phyloP scores from a whole-genome alignment of 23 red algal species.

The Gracilariopsis chorda region DNA sequence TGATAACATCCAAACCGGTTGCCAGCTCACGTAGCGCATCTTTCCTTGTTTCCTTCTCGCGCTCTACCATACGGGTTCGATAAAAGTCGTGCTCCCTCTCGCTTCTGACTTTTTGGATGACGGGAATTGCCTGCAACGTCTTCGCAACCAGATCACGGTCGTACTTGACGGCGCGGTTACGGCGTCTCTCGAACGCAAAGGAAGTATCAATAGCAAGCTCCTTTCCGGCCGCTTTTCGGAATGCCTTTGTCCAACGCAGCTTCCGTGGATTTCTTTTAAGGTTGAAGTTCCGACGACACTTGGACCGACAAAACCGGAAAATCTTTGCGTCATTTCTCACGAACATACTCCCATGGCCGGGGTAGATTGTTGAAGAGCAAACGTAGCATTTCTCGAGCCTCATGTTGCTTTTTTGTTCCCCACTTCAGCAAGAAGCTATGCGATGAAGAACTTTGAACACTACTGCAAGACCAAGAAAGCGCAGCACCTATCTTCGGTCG shows the following conservation, averaged over 20 bases:
- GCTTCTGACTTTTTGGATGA: constrained; percentile 65
- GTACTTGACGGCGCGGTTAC: constrained; percentile 82
- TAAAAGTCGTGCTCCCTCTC: constrained; percentile 68
- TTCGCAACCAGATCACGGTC: constrained; percentile 80
- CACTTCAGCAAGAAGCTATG: too few species aligned
- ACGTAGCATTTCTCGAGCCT: constrained; percentile 98
- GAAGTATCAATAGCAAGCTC: constrained; percentile 91
- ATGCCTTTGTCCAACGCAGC: constrained; percentile 96
- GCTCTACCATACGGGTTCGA: constrained; percentile 66
- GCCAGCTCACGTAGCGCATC: constrained; percentile 76
- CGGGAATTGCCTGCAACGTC: constrained; percentile 78
- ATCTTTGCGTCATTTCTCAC: constrained; percentile 93
- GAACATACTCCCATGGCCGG: constrained; percentile 90
- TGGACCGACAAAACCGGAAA: constrained; percentile 95
- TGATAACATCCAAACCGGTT: constrained; percentile 52
- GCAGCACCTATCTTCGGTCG: too few species aligned
- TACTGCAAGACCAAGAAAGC: too few species aligned
- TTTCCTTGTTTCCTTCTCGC: constrained; percentile 63
- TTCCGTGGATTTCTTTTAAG: constrained; percentile 95
- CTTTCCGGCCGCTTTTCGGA: constrained; percentile 87
- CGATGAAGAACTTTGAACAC: too few species aligned
- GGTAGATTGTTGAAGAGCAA: constrained; percentile 92
- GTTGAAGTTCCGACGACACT: constrained; percentile 88
- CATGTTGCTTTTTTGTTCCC: constrained; percentile 62
- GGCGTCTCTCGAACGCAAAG: constrained; percentile 84